Evolutionary conservation across 805 yeast genomes (phyloP).

Genomic region (Yarrowia keelungensis): DNA sequence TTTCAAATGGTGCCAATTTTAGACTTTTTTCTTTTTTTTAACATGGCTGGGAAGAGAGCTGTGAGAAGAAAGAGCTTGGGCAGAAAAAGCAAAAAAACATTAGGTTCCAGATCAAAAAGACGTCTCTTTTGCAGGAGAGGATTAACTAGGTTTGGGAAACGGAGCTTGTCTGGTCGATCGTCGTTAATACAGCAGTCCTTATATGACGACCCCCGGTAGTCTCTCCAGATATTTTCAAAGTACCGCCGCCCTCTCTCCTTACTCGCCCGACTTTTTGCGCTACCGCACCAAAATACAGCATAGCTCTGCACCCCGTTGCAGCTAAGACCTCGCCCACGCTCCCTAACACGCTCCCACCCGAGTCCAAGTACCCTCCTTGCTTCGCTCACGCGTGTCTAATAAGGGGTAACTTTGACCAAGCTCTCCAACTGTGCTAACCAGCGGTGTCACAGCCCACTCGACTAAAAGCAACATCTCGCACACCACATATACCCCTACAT

Average conservation of each 20-base stretch:
- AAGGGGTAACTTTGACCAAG: conserved; percentile 32
- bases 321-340: conserved; percentile 10
- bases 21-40: too few relatives aligned
- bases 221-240: neutral
- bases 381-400: conserved; percentile 32
- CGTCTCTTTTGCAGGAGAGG: too few relatives aligned
- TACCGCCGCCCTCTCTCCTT: neutral
- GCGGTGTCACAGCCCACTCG: conserved; percentile 22
- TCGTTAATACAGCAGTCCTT: conserved; percentile 4
- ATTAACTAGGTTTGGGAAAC: conserved; percentile 9
- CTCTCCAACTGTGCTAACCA: neutral
- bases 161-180: conserved; percentile 26
- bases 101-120: conserved; percentile 33
- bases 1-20: too few relatives aligned
- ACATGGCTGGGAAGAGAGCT: neutral
- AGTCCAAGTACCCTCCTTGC: conserved; percentile 9
- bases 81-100: conserved; percentile 14
- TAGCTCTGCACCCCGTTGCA: conserved; percentile 12
- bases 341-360: neutral
- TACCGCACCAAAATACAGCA: neutral
- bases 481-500: conserved; percentile 6
- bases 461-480: conserved; percentile 10
- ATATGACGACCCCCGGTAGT: conserved; percentile 5
- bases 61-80: conserved; percentile 9
- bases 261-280: neutral